A percentile compares a stretch with the other conserved stretches of the same genome.
These are phyloP conservation scores for Wallacemonas sp. DNA, from an alignment of 208 protist species.

Conservation along the genomic window DNA sequence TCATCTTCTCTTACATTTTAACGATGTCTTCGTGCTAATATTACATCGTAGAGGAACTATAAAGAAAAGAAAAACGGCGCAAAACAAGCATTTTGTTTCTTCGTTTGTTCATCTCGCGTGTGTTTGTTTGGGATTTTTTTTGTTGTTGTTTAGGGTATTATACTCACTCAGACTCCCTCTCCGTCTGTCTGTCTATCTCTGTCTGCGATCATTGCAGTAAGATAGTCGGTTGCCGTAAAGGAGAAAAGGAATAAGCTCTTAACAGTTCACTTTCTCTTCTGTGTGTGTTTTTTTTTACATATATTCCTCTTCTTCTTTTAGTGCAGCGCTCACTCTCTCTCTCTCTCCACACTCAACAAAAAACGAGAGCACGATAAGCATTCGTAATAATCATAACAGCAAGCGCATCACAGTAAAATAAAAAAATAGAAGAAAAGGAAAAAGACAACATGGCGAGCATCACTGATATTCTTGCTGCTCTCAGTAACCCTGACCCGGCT, in stretches of 20 bases:
- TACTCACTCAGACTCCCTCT: too few species aligned
- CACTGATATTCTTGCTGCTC: slow-evolving; percentile 68
- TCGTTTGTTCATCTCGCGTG: not conserved
- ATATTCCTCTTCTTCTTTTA: not conserved
- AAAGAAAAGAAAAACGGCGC: not conserved
- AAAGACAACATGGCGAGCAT: slow-evolving; percentile 46
- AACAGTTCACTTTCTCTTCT: not conserved
- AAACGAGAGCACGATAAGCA: not conserved
- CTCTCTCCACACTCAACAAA: too few species aligned
- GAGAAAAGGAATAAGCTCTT: not conserved
- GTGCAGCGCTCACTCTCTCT: not conserved
- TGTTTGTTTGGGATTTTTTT: too few species aligned
- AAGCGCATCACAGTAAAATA: not conserved
- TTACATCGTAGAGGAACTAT: too few species aligned
- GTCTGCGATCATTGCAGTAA: too few species aligned
- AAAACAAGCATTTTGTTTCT: not conserved
- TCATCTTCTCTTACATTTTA: too few species aligned
- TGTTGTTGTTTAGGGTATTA: too few species aligned
- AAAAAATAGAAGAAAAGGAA: not conserved
- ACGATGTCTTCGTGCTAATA: too few species aligned
- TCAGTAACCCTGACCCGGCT: slow-evolving; percentile 64
- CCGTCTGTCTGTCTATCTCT: too few species aligned
- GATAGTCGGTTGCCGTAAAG: not conserved
- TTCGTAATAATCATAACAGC: not conserved
- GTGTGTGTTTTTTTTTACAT: too few species aligned